These are phyloP conservation scores for Dissoconium aciculare DNA, from an alignment of 2,329 filamentous ascomycete species.

Conservation along the genomic window DNA sequence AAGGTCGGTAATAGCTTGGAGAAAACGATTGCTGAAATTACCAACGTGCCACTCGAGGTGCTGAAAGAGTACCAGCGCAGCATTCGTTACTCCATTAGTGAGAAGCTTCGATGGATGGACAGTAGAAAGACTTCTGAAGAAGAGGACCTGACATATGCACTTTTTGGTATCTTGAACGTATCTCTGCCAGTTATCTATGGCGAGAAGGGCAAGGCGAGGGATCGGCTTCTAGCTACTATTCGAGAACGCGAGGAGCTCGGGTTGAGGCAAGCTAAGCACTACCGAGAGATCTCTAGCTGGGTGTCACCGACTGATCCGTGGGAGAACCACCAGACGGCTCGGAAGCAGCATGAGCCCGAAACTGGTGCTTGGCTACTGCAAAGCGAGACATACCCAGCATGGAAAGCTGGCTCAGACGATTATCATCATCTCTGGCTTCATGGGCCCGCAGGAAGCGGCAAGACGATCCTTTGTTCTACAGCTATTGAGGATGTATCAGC, in stretches of 20 bases:
- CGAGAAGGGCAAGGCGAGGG: constrained; percentile 2
- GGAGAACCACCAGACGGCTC: constrained; percentile 7
- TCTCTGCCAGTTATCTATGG: constrained; percentile 5
- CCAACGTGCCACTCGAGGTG: constrained; percentile 1
- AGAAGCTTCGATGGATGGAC: constrained; percentile 6
- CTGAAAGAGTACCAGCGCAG: constrained; percentile 4
- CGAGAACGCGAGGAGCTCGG: not conserved
- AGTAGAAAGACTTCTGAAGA: constrained; percentile 3
- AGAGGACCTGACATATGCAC: constrained; percentile 6
- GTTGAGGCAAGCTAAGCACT: constrained; percentile 1
- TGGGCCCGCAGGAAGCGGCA: constrained; percentile 13
- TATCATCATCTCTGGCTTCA: constrained; percentile 12
- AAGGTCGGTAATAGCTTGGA: no score
- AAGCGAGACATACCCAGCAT: constrained; percentile 2
- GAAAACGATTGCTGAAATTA: not conserved
- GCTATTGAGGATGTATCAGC: constrained; percentile 9
- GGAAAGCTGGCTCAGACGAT: constrained; percentile 4
- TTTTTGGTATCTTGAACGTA: constrained; percentile 5
- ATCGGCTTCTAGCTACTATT: constrained; percentile 2
- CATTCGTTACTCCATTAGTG: not conserved
- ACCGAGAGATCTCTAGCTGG: constrained; percentile 3
- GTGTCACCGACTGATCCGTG: constrained; percentile 7
- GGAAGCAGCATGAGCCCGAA: constrained; percentile 3
- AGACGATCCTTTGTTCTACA: constrained; percentile 14
- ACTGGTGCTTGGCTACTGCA: constrained; percentile 8